A percentile compares a stretch with the other conserved stretches of the same genome.
Conservation (phyloP, 164 flowering plant species). For the Liquidambar formosana region DNA sequence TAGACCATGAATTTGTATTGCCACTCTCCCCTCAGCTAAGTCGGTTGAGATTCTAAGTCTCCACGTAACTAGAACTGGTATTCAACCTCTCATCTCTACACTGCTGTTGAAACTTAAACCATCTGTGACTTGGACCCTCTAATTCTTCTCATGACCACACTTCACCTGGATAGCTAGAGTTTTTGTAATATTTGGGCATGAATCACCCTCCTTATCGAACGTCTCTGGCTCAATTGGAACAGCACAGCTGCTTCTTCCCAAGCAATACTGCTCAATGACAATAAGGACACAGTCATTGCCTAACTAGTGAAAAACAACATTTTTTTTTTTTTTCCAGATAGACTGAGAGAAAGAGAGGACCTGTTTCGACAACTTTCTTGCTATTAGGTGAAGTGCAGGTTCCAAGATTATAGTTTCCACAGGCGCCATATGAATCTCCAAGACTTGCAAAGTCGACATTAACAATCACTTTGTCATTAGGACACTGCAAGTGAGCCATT, state of each 20-base stretch:
- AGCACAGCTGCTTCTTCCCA: conserved; percentile 55
- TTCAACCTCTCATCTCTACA: too few species aligned
- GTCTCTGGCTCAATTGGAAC: conserved; percentile 37
- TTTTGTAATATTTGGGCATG: conserved; percentile 48
- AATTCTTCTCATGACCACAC: conserved; percentile 26
- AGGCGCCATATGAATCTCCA: conserved; percentile 63
- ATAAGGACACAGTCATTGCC: too few species aligned
- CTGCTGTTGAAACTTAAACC: too few species aligned
- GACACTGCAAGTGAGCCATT: conserved; percentile 52
- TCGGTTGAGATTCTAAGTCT: too few species aligned
- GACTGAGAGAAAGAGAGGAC: too few species aligned
- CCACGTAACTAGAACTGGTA: too few species aligned
- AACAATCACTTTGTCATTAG: conserved; percentile 44
- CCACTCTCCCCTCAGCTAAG: too few species aligned
- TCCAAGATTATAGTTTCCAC: conserved; percentile 54
- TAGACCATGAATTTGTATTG: too few species aligned
- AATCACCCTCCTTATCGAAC: conserved; percentile 31
- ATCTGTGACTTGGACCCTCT: too few species aligned
- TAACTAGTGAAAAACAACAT: not conserved
- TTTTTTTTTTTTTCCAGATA: conserved; percentile 3
- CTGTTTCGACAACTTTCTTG: conserved; percentile 54
- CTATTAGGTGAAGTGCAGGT: conserved; percentile 45
- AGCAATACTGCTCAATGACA: conserved; percentile 51
- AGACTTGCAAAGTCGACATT: conserved; percentile 72
- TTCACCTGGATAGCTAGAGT: conserved; percentile 66